Evolutionary conservation across 2,329 filamentous ascomycete species (phyloP), one percentile per base, ranked within the genome.

Genomic region (Pseudopithomyces maydicus): DNA sequence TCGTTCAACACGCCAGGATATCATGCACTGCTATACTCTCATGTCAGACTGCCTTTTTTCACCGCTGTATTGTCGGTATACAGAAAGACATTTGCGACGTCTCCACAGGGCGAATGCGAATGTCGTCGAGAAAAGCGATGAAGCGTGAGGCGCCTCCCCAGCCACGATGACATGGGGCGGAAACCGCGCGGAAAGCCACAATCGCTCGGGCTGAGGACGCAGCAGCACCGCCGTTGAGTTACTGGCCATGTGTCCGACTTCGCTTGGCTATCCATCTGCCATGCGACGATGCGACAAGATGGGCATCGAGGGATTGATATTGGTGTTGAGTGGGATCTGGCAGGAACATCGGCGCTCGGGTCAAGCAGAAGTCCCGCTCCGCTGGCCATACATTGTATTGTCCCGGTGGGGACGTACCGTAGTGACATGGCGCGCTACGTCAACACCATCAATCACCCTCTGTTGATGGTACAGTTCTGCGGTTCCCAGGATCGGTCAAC

Each of bases 101-200:
- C 33, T 29, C 8, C 38, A 20, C 23, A 39, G 39, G 39, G 35
- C 46, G 32, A 32, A 11, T 14, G 45, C 29, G 45, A 38, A 36
- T 36, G 45, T 48, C 45, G 45, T 48, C 45, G 19, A 48, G 45
- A 38, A 38, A 36, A 36, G 45, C 45, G 45, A 38, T 23, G 10
- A 38, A 19, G 32, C 19, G 32, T 38, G 45, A 32, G 45, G 32
- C 17, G 17, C 33, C 11, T 23, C 45, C 22, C 45, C 45, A 48
- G 45, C 45, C 45, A 48, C 45, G 32, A 26, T 49, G 3, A 41
- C 46, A 39, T 49, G 35, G 35, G 46, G 46, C 33, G 33, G 26
- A 49, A 41, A 39, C 22, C 20, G 19, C 19, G 20, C 15, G 19
- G 35, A 14, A 41, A 22, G 46, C 20, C 46, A 14, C 19, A 33